phyloP scores from a whole-genome alignment of 495 filamentous ascomycete genomes.

The Neohortaea acidophila region DNA sequence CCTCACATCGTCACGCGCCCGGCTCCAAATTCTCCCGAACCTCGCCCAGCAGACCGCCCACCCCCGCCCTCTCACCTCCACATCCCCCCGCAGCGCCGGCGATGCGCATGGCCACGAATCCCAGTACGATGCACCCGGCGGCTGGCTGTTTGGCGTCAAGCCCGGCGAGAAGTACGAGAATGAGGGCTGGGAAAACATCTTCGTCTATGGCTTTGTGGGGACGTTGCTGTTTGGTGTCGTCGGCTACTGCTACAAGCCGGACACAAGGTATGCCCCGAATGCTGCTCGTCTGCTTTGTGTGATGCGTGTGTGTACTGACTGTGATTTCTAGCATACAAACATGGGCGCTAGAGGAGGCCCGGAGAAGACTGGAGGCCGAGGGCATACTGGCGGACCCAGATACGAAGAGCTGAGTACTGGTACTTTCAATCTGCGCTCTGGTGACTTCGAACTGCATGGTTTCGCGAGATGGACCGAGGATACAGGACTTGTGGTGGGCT shows the following conservation, averaged over 20 bases:
- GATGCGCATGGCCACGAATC: slow-evolving; percentile 42
- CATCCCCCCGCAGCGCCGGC: slow-evolving; percentile 2
- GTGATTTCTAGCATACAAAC: slow-evolving; percentile 73
- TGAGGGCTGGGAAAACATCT: slow-evolving; percentile 88
- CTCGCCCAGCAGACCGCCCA: slow-evolving; percentile 1
- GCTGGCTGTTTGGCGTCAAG: slow-evolving; percentile 80
- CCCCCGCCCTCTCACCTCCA: slow-evolving; percentile 14
- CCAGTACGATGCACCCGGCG: slow-evolving; percentile 79
- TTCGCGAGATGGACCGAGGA: too few species aligned
- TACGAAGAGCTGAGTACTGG: slow-evolving; percentile 13
- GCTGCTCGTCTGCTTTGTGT: slow-evolving; percentile 36
- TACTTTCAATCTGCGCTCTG: too few species aligned
- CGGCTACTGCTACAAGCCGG: slow-evolving; percentile 91
- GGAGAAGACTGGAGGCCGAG: slow-evolving; percentile 82
- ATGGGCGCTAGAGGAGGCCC: slow-evolving; percentile 94
- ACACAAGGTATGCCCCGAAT: slow-evolving; percentile 97
- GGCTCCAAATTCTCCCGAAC: slow-evolving; percentile 13
- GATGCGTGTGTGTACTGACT: slow-evolving; percentile 9
- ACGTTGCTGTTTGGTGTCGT: slow-evolving; percentile 56
- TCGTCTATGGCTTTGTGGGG: slow-evolving; percentile 83
- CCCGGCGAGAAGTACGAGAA: slow-evolving; percentile 89
- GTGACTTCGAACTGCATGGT: too few species aligned
- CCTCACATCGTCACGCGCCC: slow-evolving; percentile 10
- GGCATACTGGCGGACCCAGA: slow-evolving; percentile 75
- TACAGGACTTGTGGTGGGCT: background rate